Conservation (phyloP, 2,329 filamentous ascomycete species). For the Sclerotiophoma versabilis region DNA sequence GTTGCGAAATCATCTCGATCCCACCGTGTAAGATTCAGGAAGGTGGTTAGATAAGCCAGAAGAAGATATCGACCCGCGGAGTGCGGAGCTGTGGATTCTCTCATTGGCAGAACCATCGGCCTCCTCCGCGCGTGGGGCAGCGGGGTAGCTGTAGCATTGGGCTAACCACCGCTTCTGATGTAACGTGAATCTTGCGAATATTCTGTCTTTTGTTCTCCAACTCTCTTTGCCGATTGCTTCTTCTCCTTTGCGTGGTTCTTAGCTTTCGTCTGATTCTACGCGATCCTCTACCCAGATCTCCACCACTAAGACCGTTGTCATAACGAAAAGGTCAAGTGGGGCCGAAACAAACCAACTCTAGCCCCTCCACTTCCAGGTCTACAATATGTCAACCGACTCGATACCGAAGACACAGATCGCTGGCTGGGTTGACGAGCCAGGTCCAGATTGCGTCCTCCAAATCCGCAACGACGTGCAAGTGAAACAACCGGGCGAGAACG, state of each 20-base stretch:
- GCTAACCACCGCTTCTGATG: background rate
- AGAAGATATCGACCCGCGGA: background rate
- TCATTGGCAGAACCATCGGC: conserved; percentile 13
- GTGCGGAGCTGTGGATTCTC: conserved; percentile 8
- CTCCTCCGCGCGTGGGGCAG: conserved; percentile 17
- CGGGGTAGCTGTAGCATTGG: conserved; percentile 10
- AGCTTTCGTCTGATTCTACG: background rate
- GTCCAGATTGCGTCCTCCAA: conserved; percentile 44
- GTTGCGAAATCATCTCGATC: background rate
- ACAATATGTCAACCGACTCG: conserved; percentile 12
- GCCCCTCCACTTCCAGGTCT: background rate
- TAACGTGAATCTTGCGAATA: background rate
- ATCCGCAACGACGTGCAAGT: conserved; percentile 48
- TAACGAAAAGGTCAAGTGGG: background rate
- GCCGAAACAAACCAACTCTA: background rate
- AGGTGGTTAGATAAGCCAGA: conserved; percentile 18
- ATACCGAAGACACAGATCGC: conserved; percentile 45
- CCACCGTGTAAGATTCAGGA: conserved; percentile 2
- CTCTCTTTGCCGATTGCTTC: background rate
- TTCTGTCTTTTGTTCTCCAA: background rate
- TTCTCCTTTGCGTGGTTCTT: background rate
- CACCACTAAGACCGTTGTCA: background rate
- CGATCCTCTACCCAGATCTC: no score
- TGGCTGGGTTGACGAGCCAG: conserved; percentile 48
- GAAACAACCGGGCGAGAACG: conserved; percentile 48